phyloP scores from a whole-genome alignment of 225 moss, liverwort and hornwort species.

The Rhytidiadelphus loreus region DNA sequence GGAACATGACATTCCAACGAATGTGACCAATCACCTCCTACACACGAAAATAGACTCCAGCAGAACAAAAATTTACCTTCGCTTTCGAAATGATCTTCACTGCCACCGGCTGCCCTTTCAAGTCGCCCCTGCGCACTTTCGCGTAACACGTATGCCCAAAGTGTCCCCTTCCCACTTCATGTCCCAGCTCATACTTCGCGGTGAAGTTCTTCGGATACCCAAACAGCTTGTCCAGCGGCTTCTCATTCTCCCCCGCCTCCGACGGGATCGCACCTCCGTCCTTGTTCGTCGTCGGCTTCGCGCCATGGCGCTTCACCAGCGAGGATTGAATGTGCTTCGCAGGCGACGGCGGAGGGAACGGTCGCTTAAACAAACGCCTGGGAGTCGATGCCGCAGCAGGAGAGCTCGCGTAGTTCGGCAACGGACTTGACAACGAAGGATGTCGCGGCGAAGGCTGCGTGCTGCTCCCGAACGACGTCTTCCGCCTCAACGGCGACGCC shows the following conservation, averaged over 20 bases:
- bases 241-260: constrained; percentile 62
- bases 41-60: background rate
- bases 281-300: constrained; percentile 36
- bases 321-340: constrained; percentile 95
- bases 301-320: constrained; percentile 78
- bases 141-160: constrained; percentile 95
- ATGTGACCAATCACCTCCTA: background rate
- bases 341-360: constrained; percentile 90
- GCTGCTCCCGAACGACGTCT: constrained; percentile 40
- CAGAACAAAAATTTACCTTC: constrained; percentile 35
- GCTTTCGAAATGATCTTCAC: constrained; percentile 97
- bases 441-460: constrained; percentile 54
- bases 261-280: constrained; percentile 43
- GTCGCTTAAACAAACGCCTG: constrained; percentile 57
- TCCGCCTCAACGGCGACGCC: constrained; percentile 59
- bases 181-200: constrained; percentile 88
- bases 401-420: constrained; percentile 66
- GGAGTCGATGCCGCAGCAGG: constrained; percentile 82
- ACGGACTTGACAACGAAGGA: constrained; percentile 60
- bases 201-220: constrained; percentile 87
- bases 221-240: constrained; percentile 86
- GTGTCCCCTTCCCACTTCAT: constrained; percentile 91
- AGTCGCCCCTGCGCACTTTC: constrained; percentile 80
- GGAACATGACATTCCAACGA: background rate
- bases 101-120: constrained; percentile 90